These are phyloP conservation scores for Tolypocladium nubicola DNA, from an alignment of 2,329 filamentous ascomycete species.

Conservation along the genomic window DNA sequence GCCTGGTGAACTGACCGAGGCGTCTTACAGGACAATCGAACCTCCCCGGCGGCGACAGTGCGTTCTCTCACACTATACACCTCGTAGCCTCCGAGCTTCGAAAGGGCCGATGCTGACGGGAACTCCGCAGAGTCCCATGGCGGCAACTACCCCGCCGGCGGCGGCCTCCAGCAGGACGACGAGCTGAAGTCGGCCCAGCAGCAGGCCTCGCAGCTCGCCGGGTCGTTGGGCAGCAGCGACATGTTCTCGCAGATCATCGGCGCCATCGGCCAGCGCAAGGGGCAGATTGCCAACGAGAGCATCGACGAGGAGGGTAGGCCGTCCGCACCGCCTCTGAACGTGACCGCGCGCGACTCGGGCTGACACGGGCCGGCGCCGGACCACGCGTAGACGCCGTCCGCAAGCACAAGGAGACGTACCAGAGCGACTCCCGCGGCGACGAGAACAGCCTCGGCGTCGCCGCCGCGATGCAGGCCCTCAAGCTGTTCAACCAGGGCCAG, in stretches of 20 bases:
- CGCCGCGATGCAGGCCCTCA: conserved; percentile 71
- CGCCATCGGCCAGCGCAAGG: conserved; percentile 38
- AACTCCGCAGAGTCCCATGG: conserved; percentile 5
- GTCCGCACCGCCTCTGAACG: background rate
- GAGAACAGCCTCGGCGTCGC: conserved; percentile 53
- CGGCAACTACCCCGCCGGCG: conserved; percentile 5
- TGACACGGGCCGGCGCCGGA: too few species aligned
- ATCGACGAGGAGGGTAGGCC: conserved; percentile 35
- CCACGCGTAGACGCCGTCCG: conserved; percentile 58
- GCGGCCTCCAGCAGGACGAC: background rate
- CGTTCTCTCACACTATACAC: background rate
- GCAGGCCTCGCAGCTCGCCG: conserved; percentile 35
- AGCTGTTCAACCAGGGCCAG: conserved; percentile 59
- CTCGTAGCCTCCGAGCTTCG: background rate
- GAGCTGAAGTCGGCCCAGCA: conserved; percentile 32
- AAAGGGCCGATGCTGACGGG: background rate
- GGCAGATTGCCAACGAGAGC: conserved; percentile 35
- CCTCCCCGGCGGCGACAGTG: conserved; percentile 7
- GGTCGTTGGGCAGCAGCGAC: conserved; percentile 32
- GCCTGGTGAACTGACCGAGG: background rate
- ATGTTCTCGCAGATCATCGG: conserved; percentile 40
- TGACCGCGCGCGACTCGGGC: too few species aligned
- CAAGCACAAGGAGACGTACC: conserved; percentile 68
- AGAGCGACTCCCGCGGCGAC: conserved; percentile 34
- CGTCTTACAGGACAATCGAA: conserved; percentile 1